phyloP scores from a whole-genome alignment of 768 basidiomycete genomes.

The Podaxis pistillaris region DNA sequence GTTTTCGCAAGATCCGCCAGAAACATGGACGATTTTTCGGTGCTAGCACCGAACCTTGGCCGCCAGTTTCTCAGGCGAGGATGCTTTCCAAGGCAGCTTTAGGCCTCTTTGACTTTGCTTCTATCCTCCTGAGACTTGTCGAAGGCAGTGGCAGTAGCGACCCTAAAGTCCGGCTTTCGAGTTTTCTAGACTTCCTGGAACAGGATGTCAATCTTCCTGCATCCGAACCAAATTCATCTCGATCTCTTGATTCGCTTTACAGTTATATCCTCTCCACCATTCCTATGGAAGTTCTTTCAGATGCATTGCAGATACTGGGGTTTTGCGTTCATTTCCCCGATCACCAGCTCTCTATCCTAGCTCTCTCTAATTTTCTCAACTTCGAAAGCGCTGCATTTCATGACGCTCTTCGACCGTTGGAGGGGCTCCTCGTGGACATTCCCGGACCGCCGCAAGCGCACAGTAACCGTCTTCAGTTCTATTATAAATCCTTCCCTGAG shows the following conservation, averaged over 20 bases:
- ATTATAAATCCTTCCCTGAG: neutral
- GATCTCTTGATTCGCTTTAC: neutral
- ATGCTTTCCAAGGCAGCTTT: neutral
- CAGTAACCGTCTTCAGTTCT: neutral
- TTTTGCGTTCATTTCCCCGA: neutral
- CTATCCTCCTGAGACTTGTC: neutral
- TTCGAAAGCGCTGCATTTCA: neutral
- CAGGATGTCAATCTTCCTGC: no score
- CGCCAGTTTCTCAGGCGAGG: neutral
- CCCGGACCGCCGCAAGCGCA: neutral
- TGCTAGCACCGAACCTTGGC: neutral
- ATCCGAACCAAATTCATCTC: neutral
- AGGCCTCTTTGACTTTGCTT: neutral
- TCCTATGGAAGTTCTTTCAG: neutral
- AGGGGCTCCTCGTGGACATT: neutral
- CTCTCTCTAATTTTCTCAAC: neutral
- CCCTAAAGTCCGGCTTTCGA: neutral
- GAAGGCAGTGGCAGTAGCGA: neutral
- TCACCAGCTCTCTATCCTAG: neutral
- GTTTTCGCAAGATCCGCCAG: neutral
- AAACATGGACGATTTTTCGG: neutral
- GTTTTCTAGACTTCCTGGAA: neutral
- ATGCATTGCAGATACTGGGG: neutral
- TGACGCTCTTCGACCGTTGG: neutral
- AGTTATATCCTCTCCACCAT: neutral